Evolutionary conservation across 371 early-diverging fungal genomes (phyloP), one percentile per base, ranked within the genome.

Genomic region (Blastocladiella emersonii): DNA sequence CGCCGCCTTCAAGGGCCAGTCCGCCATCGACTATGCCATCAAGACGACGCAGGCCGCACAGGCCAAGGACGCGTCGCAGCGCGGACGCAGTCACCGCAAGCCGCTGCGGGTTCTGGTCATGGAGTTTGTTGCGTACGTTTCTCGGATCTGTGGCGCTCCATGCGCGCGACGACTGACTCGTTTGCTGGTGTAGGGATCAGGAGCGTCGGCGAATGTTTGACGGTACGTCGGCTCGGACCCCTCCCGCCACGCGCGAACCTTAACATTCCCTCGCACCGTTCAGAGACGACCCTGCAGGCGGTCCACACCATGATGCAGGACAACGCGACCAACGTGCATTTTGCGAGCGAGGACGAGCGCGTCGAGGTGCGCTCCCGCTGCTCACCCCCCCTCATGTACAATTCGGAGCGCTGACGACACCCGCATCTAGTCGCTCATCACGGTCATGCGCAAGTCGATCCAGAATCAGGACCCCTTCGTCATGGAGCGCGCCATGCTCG

Each of bases 91-190:
- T 5, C 45, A 44, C 30, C n/a, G 30, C 30, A 8, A 25, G 25
- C 44, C 60, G 60, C 12, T 59, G 39, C 41, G 44, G 1, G 36
- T 8, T 10, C 45, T 41, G 30, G 30, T 59, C 19, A 8, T 59
- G 8, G 30, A 59, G 45, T 43, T 59, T 59, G 60, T 59, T 19
- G 60, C 60, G 41, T 36, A 59, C 36, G 45, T 59, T 27, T 32
- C 0, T 12, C 5, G 2, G 32, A 56, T 17, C 2, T 59, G 15
- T 35, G 13, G 39, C n/a, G n/a, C n/a, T n/a, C 39, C 39, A 35
- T n/a, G 21, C 34, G 39, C 39, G 3, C 19, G 13, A 5, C 19
- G 41, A 36, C 30, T 34, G 30, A 59, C 3, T 8, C 36, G 17
- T 1, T 36, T 10, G 36, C 57, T 56, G 0, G 12, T 56, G 32